These are phyloP conservation scores for Mycena albidolilacea DNA, from an alignment of 768 basidiomycete genomes.

Conservation along the genomic window DNA sequence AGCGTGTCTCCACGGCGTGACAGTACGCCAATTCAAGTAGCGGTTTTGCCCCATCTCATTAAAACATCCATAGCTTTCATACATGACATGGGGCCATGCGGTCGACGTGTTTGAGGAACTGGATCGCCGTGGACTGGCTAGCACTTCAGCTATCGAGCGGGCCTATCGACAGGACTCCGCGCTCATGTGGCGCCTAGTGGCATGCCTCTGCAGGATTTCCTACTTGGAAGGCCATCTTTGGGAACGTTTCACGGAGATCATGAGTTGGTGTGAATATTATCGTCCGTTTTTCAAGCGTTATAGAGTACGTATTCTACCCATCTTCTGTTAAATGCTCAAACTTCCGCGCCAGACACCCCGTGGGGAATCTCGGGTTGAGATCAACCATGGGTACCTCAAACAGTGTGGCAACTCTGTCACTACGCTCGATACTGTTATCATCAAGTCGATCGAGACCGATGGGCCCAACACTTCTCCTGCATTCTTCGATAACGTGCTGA, in stretches of 20 bases:
- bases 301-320: conserved; percentile 8
- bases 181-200: conserved; percentile 36
- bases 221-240: conserved; percentile 27
- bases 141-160: conserved; percentile 34
- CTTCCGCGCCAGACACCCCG: neutral
- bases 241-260: conserved; percentile 21
- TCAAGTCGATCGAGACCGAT: conserved; percentile 19
- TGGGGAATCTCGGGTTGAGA: conserved; percentile 21
- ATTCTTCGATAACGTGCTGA: conserved; percentile 28
- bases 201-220: conserved; percentile 12
- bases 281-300: conserved; percentile 37
- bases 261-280: conserved; percentile 34
- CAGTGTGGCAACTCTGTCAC: conserved; percentile 9
- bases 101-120: conserved; percentile 29
- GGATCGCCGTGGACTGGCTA: conserved; percentile 18
- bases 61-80: conserved; percentile 15
- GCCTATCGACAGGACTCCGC: conserved; percentile 31
- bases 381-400: conserved; percentile 24
- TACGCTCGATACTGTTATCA: conserved; percentile 20
- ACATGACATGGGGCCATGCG: conserved; percentile 32
- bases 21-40: conserved; percentile 8
- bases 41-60: too few species aligned
- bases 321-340: neutral
- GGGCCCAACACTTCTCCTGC: neutral
- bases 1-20: conserved; percentile 10